A percentile compares a stretch with the other conserved stretches of the same genome.
These are phyloP conservation scores for Ceratocystis cubensis DNA, from an alignment of 2,329 filamentous ascomycete species.

Conservation along the genomic window DNA sequence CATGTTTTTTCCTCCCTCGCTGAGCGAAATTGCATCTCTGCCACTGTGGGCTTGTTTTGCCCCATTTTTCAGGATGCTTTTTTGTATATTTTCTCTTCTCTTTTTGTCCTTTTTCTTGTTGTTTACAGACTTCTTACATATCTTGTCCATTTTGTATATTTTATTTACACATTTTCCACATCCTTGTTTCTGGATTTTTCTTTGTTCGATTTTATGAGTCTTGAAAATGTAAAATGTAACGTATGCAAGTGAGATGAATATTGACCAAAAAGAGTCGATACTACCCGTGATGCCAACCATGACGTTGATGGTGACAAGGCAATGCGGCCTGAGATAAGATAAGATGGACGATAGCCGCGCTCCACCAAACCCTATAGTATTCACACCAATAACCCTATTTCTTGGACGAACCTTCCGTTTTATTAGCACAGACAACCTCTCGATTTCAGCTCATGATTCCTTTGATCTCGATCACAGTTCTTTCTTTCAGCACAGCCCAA, in stretches of 20 bases:
- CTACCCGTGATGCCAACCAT: not conserved
- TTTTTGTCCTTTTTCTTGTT: slow-evolving; percentile 2
- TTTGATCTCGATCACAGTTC: too few relatives aligned
- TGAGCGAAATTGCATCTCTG: slow-evolving; percentile 8
- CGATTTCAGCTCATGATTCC: too few relatives aligned
- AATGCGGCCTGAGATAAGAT: not conserved
- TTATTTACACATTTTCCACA: slow-evolving; percentile 9
- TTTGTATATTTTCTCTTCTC: slow-evolving; percentile 4
- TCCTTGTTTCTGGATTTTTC: not conserved
- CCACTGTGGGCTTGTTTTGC: slow-evolving; percentile 4
- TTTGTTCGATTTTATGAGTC: too few relatives aligned
- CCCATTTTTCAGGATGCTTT: not conserved
- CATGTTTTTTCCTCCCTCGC: slow-evolving; percentile 3
- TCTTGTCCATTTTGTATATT: slow-evolving; percentile 10
- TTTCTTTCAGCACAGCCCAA: too few relatives aligned
- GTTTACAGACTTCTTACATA: slow-evolving; percentile 1
- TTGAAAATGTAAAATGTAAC: too few relatives aligned
- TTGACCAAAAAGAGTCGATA: too few relatives aligned
- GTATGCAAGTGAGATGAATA: too few relatives aligned
- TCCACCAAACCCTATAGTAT: too few relatives aligned
- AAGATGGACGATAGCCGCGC: not conserved
- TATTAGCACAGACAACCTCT: too few relatives aligned
- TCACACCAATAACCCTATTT: too few relatives aligned
- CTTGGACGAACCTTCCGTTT: too few relatives aligned
- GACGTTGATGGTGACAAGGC: not conserved